These are phyloP conservation scores for Aspergillus tamarii DNA, from an alignment of 2,329 filamentous ascomycete species.

Conservation along the genomic window DNA sequence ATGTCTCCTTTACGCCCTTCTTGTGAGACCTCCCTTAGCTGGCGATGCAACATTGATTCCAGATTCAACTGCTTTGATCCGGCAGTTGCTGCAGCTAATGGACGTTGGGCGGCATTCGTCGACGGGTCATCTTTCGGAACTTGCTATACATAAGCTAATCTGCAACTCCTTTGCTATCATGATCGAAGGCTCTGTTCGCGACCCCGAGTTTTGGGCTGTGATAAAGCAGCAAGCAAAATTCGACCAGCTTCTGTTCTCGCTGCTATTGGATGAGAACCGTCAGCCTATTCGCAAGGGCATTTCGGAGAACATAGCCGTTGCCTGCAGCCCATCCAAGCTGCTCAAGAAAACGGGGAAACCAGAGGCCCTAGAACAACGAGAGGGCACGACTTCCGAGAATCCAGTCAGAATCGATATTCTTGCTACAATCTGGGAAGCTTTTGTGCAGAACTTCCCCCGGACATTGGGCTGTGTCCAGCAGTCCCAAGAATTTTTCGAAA, in stretches of 20 bases:
- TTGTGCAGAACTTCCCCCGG: constrained; percentile 45
- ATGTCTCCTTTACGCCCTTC: constrained; percentile 58
- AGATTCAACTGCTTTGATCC: constrained; percentile 41
- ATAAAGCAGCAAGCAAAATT: constrained; percentile 44
- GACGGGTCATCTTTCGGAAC: constrained; percentile 17
- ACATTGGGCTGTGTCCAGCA: constrained; percentile 41
- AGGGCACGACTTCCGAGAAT: constrained; percentile 25
- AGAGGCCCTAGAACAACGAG: constrained; percentile 20
- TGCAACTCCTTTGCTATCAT: constrained; percentile 52
- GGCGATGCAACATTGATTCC: constrained; percentile 33
- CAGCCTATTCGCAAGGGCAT: constrained; percentile 42
- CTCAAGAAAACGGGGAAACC: constrained; percentile 31
- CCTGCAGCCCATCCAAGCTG: constrained; percentile 37
- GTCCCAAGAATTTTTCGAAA: constrained; percentile 52
- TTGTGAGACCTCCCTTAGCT: constrained; percentile 30
- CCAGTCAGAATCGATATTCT: constrained; percentile 43
- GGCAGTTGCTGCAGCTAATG: constrained; percentile 41
- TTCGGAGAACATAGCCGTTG: constrained; percentile 42
- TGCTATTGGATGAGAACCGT: constrained; percentile 51
- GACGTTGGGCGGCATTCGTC: constrained; percentile 28
- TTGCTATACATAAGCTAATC: constrained; percentile 39
- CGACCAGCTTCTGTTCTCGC: constrained; percentile 42
- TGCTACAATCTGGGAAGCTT: constrained; percentile 49
- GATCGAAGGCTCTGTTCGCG: constrained; percentile 53
- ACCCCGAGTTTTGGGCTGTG: constrained; percentile 49